Base-by-base conservation (phyloP, 345 rosid genomes). In the Erucastrum elatum region DNA sequence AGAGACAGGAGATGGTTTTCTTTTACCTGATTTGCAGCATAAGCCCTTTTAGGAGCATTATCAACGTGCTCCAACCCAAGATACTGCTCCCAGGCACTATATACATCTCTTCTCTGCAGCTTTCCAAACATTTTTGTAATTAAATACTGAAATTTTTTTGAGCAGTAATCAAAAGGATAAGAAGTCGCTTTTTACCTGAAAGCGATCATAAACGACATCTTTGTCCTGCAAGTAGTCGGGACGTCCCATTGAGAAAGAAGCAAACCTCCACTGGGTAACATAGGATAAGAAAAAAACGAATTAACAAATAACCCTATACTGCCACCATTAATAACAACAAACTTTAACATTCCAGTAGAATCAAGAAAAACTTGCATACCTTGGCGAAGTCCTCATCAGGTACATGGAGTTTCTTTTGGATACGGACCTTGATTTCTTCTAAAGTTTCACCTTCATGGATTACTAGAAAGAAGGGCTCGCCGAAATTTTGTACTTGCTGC, bases 401-500 rank as follows among this genome's bases (percentile, higher is more conserved):
- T 82, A 93, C 89, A 81, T 85, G 91, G 73, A 95, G 82, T 74
- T 93, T 95, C 84, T 87, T 93, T 71, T 91, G 99, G 77, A 93
- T 76, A 64, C 97, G 90, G 44, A 64, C 74, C 84, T 91, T 95
- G 25, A 89, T 87, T 76, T 90, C 96, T 80, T 89, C 87, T 71
- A 95, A 82, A 27, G 90, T 93, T 84, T 95, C 99, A 72, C 91
- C 94, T 77, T 93, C 99, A 74, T 82, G 97, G 82, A 95, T 90
- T 37, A 91, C 96, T 85, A 93, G 80, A 84, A 95, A 90, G 85
- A 95, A 95, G 9, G 99, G 99, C 73, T 95, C 99, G 2, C 99
- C 99, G 60, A 95, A 95, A 78, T 93, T 91, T 66, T 93, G 97
- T 37, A 95, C 88, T 85, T 95, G 97, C 94, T 95, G 87, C 79